Conservation (phyloP, 2,329 filamentous ascomycete genomes). For the Akanthomyces lecanii region DNA sequence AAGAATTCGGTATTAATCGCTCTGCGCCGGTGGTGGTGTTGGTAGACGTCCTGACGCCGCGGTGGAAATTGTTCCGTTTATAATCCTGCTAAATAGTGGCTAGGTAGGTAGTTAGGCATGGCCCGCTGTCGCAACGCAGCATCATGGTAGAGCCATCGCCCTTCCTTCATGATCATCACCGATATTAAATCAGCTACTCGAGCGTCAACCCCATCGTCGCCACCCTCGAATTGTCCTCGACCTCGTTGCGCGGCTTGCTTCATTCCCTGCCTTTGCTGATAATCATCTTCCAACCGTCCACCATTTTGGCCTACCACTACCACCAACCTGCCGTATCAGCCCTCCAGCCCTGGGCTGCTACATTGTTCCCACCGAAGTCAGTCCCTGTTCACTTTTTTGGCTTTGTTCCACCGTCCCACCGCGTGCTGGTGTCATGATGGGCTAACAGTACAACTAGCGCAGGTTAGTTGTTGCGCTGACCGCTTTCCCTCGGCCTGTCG, state of each 20-base stretch:
- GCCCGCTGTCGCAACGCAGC: too few relatives aligned
- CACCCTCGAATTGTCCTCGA: not conserved
- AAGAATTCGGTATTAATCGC: too few relatives aligned
- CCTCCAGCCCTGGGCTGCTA: too few relatives aligned
- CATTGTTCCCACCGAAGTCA: not conserved
- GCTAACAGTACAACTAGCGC: not conserved
- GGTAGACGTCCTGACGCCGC: too few relatives aligned
- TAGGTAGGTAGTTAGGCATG: too few relatives aligned
- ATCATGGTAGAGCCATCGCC: too few relatives aligned
- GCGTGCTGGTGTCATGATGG: not conserved
- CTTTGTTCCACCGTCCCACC: not conserved
- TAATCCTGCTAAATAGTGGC: too few relatives aligned
- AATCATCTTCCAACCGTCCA: not conserved
- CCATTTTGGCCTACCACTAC: not conserved
- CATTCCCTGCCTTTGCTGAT: not conserved
- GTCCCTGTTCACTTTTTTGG: not conserved
- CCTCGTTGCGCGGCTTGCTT: not conserved
- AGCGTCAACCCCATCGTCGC: not conserved
- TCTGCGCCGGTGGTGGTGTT: too few relatives aligned
- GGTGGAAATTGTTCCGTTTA: too few relatives aligned
- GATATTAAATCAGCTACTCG: not conserved
- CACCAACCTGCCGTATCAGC: too few relatives aligned
- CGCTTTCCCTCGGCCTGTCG: conserved; percentile 3
- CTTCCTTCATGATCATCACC: not conserved
- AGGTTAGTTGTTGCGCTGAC: not conserved